Evolutionary conservation across 2,329 filamentous ascomycete genomes (phyloP).

Genomic region (Leptographium lundbergii): DNA sequence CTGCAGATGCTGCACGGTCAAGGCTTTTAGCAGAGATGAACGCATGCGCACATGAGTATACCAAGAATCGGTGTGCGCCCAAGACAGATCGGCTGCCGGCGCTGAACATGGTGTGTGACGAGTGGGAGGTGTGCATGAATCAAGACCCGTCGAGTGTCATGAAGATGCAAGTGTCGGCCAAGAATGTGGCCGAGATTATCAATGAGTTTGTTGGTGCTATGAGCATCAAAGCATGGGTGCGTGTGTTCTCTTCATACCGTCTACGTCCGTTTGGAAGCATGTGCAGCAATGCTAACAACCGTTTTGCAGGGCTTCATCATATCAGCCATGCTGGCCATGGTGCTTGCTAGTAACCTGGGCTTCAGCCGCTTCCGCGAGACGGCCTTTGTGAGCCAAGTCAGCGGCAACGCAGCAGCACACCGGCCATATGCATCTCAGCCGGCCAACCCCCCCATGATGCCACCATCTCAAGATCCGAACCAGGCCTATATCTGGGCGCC

Average conservation of each 20-base stretch:
- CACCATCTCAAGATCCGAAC: constrained; percentile 17
- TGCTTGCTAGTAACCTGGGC: constrained; percentile 38
- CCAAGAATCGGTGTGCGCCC: constrained; percentile 60
- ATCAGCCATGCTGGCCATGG: constrained; percentile 32
- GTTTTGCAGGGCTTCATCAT: constrained; percentile 36
- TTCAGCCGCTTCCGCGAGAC: constrained; percentile 25
- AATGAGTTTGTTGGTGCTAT: constrained; percentile 89
- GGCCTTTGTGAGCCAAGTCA: constrained; percentile 9
- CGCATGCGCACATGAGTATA: constrained; percentile 60
- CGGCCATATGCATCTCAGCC: constrained; percentile 16
- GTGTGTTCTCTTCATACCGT: constrained; percentile 13
- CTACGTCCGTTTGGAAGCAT: not conserved
- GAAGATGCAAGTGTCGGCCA: constrained; percentile 67
- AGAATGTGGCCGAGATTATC: constrained; percentile 83
- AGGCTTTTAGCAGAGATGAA: constrained; percentile 62
- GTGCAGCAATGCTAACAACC: constrained; percentile 7
- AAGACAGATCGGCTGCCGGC: constrained; percentile 54
- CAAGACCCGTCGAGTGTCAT: constrained; percentile 68
- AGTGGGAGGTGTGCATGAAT: constrained; percentile 82
- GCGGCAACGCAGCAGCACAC: constrained; percentile 7
- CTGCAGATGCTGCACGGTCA: constrained; percentile 54
- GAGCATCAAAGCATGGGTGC: constrained; percentile 61
- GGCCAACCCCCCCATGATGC: constrained; percentile 14
- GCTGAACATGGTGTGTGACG: constrained; percentile 57
- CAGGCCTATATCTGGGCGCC: constrained; percentile 38